A percentile compares a stretch with the other conserved stretches of the same genome.
phyloP scores from a whole-genome alignment of 345 rosid genomes.

The Ricinus communis region DNA sequence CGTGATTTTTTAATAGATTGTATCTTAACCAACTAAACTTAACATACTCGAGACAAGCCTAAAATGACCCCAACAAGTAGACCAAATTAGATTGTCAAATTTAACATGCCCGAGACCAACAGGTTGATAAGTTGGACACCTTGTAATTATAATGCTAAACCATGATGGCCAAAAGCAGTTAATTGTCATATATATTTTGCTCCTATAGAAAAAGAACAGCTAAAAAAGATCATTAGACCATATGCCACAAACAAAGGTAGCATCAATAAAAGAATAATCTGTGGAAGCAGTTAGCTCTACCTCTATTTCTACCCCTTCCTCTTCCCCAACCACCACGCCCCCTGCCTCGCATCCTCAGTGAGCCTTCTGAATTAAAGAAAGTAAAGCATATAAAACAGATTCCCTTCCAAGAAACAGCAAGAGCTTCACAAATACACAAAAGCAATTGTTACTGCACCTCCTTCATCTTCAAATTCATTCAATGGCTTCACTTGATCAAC shows the following conservation, averaged over 20 bases:
- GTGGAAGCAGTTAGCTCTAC: not conserved
- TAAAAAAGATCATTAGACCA: not conserved
- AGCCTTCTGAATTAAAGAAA: slow-evolving; percentile 20
- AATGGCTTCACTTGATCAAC: slow-evolving; percentile 36
- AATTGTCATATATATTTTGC: not conserved
- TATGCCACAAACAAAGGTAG: too few species aligned
- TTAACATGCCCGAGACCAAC: not conserved
- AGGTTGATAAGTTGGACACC: not conserved
- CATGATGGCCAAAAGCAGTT: not conserved
- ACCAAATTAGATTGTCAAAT: not conserved
- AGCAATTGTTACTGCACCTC: slow-evolving; percentile 23
- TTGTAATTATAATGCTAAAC: not conserved
- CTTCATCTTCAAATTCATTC: slow-evolving; percentile 27
- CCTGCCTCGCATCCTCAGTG: slow-evolving; percentile 19
- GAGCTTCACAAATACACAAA: not conserved
- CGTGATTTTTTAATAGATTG: not conserved
- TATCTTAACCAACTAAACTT: not conserved
- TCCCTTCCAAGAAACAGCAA: not conserved
- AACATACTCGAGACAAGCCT: not conserved
- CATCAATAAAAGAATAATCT: not conserved
- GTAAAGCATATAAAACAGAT: not conserved
- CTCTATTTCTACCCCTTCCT: slow-evolving; percentile 32
- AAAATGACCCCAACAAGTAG: not conserved
- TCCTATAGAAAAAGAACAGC: not conserved
- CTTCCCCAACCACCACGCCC: slow-evolving; percentile 21